Evolutionary conservation across 371 early-diverging fungal species (phyloP).

Genomic region (Zopfochytrium polystomum): DNA sequence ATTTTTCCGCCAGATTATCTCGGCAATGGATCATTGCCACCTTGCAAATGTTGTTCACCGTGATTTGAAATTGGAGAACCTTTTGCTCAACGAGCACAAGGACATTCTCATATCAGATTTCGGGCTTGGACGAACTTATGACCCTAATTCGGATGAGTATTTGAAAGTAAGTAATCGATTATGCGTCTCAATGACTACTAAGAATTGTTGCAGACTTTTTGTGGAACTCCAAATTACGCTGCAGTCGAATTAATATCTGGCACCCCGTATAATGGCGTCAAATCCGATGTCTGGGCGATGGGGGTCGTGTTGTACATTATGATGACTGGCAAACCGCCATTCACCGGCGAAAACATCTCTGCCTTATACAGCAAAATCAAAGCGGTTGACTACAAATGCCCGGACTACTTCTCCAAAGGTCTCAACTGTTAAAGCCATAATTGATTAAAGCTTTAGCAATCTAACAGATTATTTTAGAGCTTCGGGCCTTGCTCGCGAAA

Average conservation of each 20-base stretch:
- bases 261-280: slow-evolving; percentile 56
- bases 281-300: slow-evolving; percentile 61
- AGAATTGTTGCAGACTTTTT: slow-evolving; percentile 52
- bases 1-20: slow-evolving; percentile 36
- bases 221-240: slow-evolving; percentile 63
- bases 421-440: not conserved
- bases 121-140: slow-evolving; percentile 56
- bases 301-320: slow-evolving; percentile 64
- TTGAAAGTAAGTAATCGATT: slow-evolving; percentile 35
- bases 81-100: slow-evolving; percentile 35
- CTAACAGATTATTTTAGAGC: slow-evolving; percentile 23
- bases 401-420: slow-evolving; percentile 52
- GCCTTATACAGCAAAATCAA: slow-evolving; percentile 58
- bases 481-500: slow-evolving; percentile 36
- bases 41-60: slow-evolving; percentile 44
- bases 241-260: slow-evolving; percentile 59
- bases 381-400: slow-evolving; percentile 48
- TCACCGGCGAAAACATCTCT: slow-evolving; percentile 62
- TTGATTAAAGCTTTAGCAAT: slow-evolving; percentile 1
- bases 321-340: slow-evolving; percentile 66
- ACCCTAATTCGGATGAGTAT: slow-evolving; percentile 37
- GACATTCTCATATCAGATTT: slow-evolving; percentile 57
- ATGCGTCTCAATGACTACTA: too few relatives aligned
- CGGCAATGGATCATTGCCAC: slow-evolving; percentile 49
- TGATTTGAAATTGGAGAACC: slow-evolving; percentile 46